Percentiles rank a stretch among this genome's conserved stretches.
Evolutionary conservation across 768 basidiomycete genomes (phyloP).

Genomic region (Lactarius hatsudake): DNA sequence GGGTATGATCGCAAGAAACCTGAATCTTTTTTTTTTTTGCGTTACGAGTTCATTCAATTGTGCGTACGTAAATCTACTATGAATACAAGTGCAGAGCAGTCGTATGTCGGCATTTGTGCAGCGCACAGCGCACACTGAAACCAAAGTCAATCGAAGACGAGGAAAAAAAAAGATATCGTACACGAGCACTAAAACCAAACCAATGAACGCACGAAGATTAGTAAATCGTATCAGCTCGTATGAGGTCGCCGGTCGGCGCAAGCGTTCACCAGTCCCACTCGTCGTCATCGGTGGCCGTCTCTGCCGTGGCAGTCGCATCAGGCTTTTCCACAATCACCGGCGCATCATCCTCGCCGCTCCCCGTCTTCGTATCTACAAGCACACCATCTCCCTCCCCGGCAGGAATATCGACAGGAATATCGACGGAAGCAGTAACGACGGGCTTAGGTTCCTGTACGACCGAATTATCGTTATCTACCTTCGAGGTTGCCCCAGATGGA

Average conservation of each 20-base stretch:
- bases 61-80: conserved; percentile 14
- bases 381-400: conserved; percentile 13
- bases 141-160: neutral
- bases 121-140: conserved; percentile 1
- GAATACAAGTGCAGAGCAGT: conserved; percentile 9
- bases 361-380: conserved; percentile 9
- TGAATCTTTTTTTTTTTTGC: neutral
- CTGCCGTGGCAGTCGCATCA: neutral
- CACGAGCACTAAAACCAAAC: neutral
- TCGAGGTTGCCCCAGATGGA: conserved; percentile 4
- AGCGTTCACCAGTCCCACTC: neutral
- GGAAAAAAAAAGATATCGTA: conserved; percentile 5
- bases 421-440: neutral
- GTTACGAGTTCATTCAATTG: conserved; percentile 6
- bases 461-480: conserved; percentile 19
- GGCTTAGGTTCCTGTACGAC: conserved; percentile 15
- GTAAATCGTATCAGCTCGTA: conserved; percentile 6
- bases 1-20: neutral
- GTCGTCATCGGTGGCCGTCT: neutral
- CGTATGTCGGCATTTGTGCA: conserved; percentile 2
- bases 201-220: conserved; percentile 1
- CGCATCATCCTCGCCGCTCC: conserved; percentile 11
- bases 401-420: conserved; percentile 7
- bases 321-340: conserved; percentile 4
- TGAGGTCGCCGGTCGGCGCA: neutral